Conservation (phyloP, 2,329 filamentous ascomycete genomes). For the Aspergillus transmontanensis region DNA sequence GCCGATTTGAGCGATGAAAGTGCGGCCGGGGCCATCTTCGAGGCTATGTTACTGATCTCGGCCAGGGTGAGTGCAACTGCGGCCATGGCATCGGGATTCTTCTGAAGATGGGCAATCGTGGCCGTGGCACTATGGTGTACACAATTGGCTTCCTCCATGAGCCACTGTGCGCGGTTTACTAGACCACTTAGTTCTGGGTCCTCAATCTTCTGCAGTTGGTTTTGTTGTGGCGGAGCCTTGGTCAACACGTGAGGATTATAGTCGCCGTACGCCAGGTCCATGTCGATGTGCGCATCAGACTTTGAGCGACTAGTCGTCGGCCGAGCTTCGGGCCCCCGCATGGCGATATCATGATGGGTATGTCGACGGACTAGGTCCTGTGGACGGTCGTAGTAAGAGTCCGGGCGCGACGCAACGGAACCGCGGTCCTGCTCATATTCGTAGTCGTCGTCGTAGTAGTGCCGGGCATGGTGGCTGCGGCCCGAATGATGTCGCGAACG, state of each 20-base stretch:
- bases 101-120: conserved; percentile 78
- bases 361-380: conserved; percentile 39
- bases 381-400: conserved; percentile 24
- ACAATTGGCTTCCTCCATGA: conserved; percentile 87
- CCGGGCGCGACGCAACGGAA: conserved; percentile 24
- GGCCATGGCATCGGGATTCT: conserved; percentile 87
- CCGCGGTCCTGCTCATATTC: conserved; percentile 36
- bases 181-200: conserved; percentile 67
- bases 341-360: conserved; percentile 38
- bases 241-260: conserved; percentile 65
- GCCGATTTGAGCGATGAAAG: conserved; percentile 74
- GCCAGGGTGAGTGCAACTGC: conserved; percentile 91
- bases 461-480: conserved; percentile 25
- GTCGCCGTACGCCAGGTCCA: conserved; percentile 89
- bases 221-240: conserved; percentile 14
- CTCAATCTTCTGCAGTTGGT: conserved; percentile 44
- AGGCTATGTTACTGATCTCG: conserved; percentile 80
- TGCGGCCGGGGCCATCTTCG: conserved; percentile 82
- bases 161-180: conserved; percentile 71
- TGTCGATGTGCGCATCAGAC: conserved; percentile 63
- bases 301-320: conserved; percentile 32
- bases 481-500: conserved; percentile 34
- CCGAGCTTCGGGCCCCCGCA: conserved; percentile 27
- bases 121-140: conserved; percentile 79
- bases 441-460: conserved; percentile 20